phyloP scores from a whole-genome alignment of 108 stramenopile genomes.

The Nannochloropsis salina region DNA sequence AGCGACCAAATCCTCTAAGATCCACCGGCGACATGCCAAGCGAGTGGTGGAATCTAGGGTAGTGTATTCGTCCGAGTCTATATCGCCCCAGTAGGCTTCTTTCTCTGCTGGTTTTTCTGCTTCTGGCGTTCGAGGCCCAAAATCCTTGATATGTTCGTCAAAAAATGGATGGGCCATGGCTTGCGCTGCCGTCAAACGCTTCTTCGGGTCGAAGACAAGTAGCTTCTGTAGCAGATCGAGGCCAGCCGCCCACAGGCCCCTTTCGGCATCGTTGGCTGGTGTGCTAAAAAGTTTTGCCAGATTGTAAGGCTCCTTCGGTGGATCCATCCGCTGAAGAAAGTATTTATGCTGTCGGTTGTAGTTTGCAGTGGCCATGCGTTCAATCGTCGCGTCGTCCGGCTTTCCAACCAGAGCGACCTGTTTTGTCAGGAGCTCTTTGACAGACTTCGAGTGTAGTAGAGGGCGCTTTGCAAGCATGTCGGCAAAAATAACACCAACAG shows the following conservation, averaged over 20 bases:
- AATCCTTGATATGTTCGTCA: constrained; percentile 20
- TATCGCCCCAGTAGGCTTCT: constrained; percentile 9
- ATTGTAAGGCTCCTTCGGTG: neutral
- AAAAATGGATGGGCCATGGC: neutral
- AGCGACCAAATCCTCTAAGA: neutral
- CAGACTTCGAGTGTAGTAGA: neutral
- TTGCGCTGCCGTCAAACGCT: neutral
- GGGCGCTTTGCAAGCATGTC: constrained; percentile 19
- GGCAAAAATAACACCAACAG: neutral
- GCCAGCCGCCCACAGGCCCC: neutral
- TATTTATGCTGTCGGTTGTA: constrained; percentile 18
- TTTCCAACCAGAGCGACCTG: constrained; percentile 7
- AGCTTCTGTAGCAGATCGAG: neutral
- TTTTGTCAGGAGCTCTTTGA: neutral
- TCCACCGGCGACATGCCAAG: constrained; percentile 8
- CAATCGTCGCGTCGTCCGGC: constrained; percentile 4
- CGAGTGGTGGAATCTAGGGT: neutral
- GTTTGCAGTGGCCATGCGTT: constrained; percentile 5
- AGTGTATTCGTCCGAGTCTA: neutral
- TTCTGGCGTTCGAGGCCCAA: neutral
- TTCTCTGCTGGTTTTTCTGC: constrained; percentile 1
- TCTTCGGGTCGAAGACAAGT: constrained; percentile 1
- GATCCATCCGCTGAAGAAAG: neutral
- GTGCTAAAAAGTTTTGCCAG: neutral
- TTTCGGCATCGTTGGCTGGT: neutral